A percentile compares a stretch with the other conserved stretches of the same genome.
Evolutionary conservation across 1,284 basidiomycete species (phyloP).

Genomic region (Stygiomarasmius scandens): DNA sequence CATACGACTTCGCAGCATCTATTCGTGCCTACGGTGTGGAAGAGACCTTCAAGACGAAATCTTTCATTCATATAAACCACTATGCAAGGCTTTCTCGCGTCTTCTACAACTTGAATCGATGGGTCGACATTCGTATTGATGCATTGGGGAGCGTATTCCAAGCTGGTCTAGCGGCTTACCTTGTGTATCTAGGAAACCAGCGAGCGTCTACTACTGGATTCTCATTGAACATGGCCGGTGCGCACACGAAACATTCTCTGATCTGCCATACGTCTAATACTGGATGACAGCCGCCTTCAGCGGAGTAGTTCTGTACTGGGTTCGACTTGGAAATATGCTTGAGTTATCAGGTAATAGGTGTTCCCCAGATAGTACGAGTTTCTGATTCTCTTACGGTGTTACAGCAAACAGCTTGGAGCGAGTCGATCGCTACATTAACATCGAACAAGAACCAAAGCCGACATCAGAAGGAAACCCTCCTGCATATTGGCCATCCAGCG

Average conservation of each 20-base stretch:
- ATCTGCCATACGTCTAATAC: too few relatives aligned
- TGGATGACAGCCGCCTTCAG: constrained; percentile 61
- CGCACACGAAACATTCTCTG: too few relatives aligned
- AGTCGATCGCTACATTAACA: constrained; percentile 58
- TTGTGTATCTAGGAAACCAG: constrained; percentile 34
- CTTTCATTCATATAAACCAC: constrained; percentile 38
- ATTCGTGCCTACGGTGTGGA: constrained; percentile 52
- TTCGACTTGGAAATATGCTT: constrained; percentile 57
- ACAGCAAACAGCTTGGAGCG: constrained; percentile 49
- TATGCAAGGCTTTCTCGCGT: constrained; percentile 40
- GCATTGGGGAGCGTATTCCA: constrained; percentile 43
- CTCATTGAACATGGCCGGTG: constrained; percentile 36
- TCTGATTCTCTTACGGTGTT: background rate
- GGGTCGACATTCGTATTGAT: constrained; percentile 52
- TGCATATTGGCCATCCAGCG: constrained; percentile 70
- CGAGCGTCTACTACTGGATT: constrained; percentile 43
- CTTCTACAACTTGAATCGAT: constrained; percentile 51
- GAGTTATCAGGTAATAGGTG: constrained; percentile 35
- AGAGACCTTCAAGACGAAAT: constrained; percentile 38
- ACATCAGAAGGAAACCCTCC: constrained; percentile 50
- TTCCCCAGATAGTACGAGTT: background rate
- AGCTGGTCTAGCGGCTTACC: constrained; percentile 41
- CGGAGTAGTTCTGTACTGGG: constrained; percentile 53
- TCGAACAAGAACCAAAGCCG: constrained; percentile 55
- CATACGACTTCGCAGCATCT: constrained; percentile 14